These are phyloP conservation scores for Passalora sequoiae DNA, from an alignment of 2,329 filamentous ascomycete genomes.

Conservation along the genomic window DNA sequence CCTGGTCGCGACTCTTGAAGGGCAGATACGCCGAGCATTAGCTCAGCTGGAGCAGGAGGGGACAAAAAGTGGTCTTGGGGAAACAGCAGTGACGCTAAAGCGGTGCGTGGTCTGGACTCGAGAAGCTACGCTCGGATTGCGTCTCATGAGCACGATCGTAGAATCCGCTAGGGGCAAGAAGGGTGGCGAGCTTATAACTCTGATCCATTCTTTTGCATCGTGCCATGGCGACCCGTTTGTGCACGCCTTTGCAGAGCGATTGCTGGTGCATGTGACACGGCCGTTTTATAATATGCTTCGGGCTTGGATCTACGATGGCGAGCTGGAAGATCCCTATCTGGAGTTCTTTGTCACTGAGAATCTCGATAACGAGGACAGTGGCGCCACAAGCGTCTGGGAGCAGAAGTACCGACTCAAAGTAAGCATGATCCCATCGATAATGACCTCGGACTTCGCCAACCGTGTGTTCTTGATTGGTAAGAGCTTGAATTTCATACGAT, in stretches of 20 bases:
- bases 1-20: conserved; percentile 85
- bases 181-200: conserved; percentile 84
- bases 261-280: conserved; percentile 78
- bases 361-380: conserved; percentile 51
- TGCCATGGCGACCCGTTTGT: conserved; percentile 95
- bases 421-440: conserved; percentile 86
- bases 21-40: conserved; percentile 80
- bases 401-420: conserved; percentile 88
- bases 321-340: conserved; percentile 88
- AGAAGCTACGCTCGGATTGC: conserved; percentile 90
- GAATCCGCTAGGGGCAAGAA: conserved; percentile 81
- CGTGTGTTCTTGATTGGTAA: conserved; percentile 98
- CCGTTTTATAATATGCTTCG: conserved; percentile 96
- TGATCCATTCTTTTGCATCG: conserved; percentile 89
- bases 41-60: conserved; percentile 64
- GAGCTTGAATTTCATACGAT: conserved; percentile 94
- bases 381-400: conserved; percentile 90
- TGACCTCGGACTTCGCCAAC: conserved; percentile 86
- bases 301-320: conserved; percentile 97
- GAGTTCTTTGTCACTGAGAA: conserved; percentile 96
- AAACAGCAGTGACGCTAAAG: conserved; percentile 87
- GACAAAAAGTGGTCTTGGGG: conserved; percentile 67
- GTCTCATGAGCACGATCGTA: conserved; percentile 88
- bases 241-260: conserved; percentile 81
- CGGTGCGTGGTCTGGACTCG: conserved; percentile 95